Evolutionary conservation across 2,329 filamentous ascomycete genomes (phyloP), one percentile per base, ranked within the genome.

Genomic region (Neonectria sp.): DNA sequence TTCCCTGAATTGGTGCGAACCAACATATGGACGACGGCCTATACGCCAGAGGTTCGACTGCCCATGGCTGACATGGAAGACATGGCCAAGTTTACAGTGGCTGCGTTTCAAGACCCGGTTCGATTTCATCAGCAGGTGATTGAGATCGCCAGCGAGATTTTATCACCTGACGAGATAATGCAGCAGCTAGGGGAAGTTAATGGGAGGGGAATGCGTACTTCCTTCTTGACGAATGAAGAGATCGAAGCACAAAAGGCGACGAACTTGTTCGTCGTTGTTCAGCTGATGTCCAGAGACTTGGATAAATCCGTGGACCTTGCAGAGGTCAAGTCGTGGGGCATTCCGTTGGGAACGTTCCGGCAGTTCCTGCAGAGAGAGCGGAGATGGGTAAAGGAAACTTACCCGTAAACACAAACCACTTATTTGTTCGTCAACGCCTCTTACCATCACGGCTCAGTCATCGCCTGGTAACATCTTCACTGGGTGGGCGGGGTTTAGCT

Each of bases 21-120:
- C 21, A 46, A 33, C 37, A 33, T 15, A 2, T 57, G 35, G 37
- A 57, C 55, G 15, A 29, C 55, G 25, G 55, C 55, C 25, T 57
- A 57, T 17, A 45, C 37, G 2, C 25, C 55, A n/a, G 55, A 57
- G 8, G 24, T 31, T 6, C 37, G 55, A 7, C 15, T 57, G 8
- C 55, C 55, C 17, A n/a, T 57, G 55, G n/a, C 29, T 21, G 55
- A 57, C 11, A 29, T 46, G 17, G 55, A 57, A 21, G 55, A 57
- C 13, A 29, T 57, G 3, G 55, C 55, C 24, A 57, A 46, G 55
- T 57, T 57, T 21, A 25, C 55, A 11, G 37, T 57, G 2, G 55
- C 55, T 45, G 25, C 55, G 4, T 57, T 57, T 17, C 55, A 29
- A 46, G 37, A 57, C 37, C 37, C 55, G 7, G 37, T 1, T 21